Evolutionary conservation across 441 rosid genomes (phyloP), one percentile per base, ranked within the genome.

Genomic region (Pelargonium fulgidum): DNA sequence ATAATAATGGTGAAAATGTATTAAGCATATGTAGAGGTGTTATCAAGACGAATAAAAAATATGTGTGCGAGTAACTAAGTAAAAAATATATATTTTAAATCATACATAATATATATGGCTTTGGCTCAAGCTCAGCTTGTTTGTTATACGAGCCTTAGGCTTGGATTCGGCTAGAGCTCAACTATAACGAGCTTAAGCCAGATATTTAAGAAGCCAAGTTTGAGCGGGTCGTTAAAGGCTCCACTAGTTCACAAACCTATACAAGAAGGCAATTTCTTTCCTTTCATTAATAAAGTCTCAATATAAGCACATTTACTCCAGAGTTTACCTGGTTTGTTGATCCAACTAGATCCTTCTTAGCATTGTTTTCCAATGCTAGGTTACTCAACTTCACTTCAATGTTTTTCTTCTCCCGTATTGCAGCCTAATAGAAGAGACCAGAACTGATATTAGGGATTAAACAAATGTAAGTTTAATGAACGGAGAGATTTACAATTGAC

Each of bases 371-470:
- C 67, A 70, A 67, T 69, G 78, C 78, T 70, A 77, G 77, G 73
- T 77, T 78, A 74, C 80, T 70, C 65, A 87, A 71, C 74, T 82
- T 85, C 17, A 70, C 80, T 81, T 92, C 98, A 77, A 87, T 68
- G 50, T 71, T 85, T 73, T 80, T 82, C 72, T 86, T 89, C 76
- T 90, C 96, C 42, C 71, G 67, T 69, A 84, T 74, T 70, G 82
- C 83, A 75, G 82, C 81, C 99, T 94, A 62, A 68, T 70, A 71
- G 29, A 71, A 64, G 72, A 61, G 69, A 72, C 33, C 4, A 69
- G 50, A 68, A 72, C 36, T 16, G 70, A 68, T 66, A 67, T 29
- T 14, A 67, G 22, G 10, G 8, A 56, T 54, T 7, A 68, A 39
- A 17, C 19, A 41, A 1, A 70, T 12, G 29, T 9, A 4, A 14